Percentiles rank a stretch among this genome's conserved stretches.
These are phyloP conservation scores for Plasmodium reichenowi DNA, from an alignment of 169 alveolate species.

Conservation along the genomic window DNA sequence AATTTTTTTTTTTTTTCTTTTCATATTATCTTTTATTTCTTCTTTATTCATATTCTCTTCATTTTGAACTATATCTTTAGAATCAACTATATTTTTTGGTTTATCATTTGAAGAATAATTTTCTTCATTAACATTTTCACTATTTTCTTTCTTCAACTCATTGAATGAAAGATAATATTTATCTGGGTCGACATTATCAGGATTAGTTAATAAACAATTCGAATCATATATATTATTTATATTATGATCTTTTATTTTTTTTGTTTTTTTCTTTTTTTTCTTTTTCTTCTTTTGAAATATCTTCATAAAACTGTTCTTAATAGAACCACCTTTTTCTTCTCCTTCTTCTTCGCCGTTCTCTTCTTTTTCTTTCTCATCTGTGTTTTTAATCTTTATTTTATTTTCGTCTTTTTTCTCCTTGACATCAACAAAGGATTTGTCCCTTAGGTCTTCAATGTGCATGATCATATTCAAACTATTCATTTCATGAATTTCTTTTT, in stretches of 20 bases:
- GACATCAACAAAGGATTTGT: background rate
- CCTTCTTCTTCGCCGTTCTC: too few relatives aligned
- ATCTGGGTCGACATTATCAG: constrained; percentile 27
- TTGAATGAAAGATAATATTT: constrained; percentile 60
- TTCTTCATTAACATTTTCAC: constrained; percentile 14
- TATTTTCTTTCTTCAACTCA: constrained; percentile 41
- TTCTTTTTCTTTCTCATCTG: too few relatives aligned
- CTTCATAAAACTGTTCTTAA: constrained; percentile 46
- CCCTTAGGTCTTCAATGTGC: background rate
- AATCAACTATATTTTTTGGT: background rate
- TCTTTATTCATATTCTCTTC: constrained; percentile 8
- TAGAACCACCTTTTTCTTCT: too few relatives aligned
- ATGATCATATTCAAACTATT: constrained; percentile 33
- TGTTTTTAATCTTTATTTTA: background rate
- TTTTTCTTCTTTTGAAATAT: constrained; percentile 37
- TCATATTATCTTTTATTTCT: constrained; percentile 5
- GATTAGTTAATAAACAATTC: constrained; percentile 34
- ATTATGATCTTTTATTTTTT: constrained; percentile 16
- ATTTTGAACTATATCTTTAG: constrained; percentile 1
- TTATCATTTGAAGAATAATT: background rate
- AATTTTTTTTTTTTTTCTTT: constrained; percentile 32
- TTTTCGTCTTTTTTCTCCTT: constrained; percentile 12
- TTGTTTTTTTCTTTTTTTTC: constrained; percentile 45
- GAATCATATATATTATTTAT: constrained; percentile 40
- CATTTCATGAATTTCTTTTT: constrained; percentile 59